Conservation (phyloP, 148 eudicot species). For the Oxyria digyna region DNA sequence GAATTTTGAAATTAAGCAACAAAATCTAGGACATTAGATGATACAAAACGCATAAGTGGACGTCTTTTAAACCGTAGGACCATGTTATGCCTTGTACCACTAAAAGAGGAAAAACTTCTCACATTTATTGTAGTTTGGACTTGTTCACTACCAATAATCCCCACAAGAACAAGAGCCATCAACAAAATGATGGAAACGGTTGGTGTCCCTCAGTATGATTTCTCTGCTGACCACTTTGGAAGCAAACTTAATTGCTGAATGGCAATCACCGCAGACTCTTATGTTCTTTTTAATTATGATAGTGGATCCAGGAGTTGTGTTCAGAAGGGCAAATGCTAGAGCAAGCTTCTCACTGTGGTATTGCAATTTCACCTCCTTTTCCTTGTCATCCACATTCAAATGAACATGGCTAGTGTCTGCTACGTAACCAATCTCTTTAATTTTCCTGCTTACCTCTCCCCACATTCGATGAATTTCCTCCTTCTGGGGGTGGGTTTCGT, state of each 20-base stretch:
- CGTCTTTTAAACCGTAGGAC: too few relatives aligned
- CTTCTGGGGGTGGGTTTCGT: conserved; percentile 39
- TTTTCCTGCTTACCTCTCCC: conserved; percentile 27
- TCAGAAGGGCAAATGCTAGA: conserved; percentile 48
- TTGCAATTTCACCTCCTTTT: conserved; percentile 40
- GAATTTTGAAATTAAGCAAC: too few relatives aligned
- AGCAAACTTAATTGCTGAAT: conserved; percentile 44
- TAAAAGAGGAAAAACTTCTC: too few relatives aligned
- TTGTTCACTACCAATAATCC: conserved; percentile 45
- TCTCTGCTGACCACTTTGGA: conserved; percentile 38
- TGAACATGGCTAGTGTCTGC: conserved; percentile 53
- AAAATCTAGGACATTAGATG: too few relatives aligned
- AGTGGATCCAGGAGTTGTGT: conserved; percentile 35
- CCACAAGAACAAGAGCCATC: conserved; percentile 56
- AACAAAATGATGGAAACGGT: conserved; percentile 49
- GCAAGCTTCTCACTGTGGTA: conserved; percentile 61
- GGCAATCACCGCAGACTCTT: conserved; percentile 62
- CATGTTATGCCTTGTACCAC: too few relatives aligned
- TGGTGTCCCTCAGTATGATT: conserved; percentile 51
- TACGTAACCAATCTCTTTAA: conserved; percentile 42
- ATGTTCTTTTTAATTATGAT: conserved; percentile 54
- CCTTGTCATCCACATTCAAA: conserved; percentile 31
- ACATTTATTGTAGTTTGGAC: too few relatives aligned
- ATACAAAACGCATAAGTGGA: too few relatives aligned
- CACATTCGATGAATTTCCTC: conserved; percentile 32